phyloP scores from a whole-genome alignment of 2,329 filamentous ascomycete species.

The Neopestalotiopsis clavispora region DNA sequence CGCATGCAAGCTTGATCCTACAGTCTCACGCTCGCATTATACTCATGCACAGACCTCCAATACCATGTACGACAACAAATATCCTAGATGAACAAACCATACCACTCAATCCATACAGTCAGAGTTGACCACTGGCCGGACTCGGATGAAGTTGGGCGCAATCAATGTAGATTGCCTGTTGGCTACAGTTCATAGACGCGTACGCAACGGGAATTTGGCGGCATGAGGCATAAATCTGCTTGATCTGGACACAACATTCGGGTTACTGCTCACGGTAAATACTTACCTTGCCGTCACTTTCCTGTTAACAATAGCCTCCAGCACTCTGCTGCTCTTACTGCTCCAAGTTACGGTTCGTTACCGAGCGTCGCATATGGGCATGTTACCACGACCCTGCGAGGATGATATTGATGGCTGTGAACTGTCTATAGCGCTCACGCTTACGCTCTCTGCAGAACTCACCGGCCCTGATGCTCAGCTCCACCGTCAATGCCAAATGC shows the following conservation, averaged over 20 bases:
- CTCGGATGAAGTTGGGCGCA: too few species aligned
- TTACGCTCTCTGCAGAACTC: neutral
- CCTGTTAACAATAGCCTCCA: too few species aligned
- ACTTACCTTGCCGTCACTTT: too few species aligned
- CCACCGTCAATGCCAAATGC: neutral
- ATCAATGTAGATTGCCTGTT: neutral
- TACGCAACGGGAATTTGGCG: neutral
- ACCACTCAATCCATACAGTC: neutral
- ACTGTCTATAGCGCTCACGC: neutral
- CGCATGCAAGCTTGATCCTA: neutral
- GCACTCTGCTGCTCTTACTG: too few species aligned
- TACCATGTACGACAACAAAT: neutral
- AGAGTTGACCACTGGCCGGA: neutral
- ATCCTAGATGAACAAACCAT: neutral
- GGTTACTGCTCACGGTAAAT: too few species aligned
- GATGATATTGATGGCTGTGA: neutral
- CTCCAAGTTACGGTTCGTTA: too few species aligned
- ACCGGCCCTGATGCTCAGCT: neutral
- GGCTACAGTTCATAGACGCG: neutral
- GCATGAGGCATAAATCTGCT: too few species aligned
- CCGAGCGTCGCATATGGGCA: too few species aligned
- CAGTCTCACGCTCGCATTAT: neutral
- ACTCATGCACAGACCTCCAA: neutral
- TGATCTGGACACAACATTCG: too few species aligned
- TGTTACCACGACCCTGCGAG: neutral